Evolutionary conservation across 305 asterid species (phyloP).

Genomic region (Striga hermonthica): DNA sequence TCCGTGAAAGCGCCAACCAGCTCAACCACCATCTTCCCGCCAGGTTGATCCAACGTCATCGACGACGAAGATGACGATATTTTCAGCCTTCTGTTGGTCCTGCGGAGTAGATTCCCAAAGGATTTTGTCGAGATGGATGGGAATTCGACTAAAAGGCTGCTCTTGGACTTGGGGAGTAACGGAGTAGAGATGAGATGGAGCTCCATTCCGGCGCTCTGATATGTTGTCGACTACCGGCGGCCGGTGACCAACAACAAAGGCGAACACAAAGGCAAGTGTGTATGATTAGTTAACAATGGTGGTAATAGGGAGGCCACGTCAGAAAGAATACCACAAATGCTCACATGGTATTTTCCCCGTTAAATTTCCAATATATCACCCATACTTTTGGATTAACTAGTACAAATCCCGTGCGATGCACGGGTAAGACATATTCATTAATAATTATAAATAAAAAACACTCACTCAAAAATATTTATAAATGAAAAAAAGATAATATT

Average conservation of each 20-base stretch:
- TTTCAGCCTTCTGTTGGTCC: conserved; percentile 10
- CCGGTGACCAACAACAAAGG: not conserved
- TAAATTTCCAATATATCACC: too few relatives aligned
- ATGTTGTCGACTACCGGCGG: not conserved
- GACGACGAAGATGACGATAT: conserved; percentile 21
- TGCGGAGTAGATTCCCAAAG: not conserved
- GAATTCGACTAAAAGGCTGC: conserved; percentile 18
- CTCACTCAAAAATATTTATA: too few relatives aligned
- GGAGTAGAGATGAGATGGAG: conserved; percentile 24
- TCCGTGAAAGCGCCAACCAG: conserved; percentile 89
- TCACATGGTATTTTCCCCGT: too few relatives aligned
- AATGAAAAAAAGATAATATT: too few relatives aligned
- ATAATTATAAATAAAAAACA: too few relatives aligned
- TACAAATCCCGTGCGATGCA: too few relatives aligned
- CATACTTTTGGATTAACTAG: too few relatives aligned
- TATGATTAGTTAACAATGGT: not conserved
- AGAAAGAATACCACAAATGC: not conserved
- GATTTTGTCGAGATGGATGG: conserved; percentile 22
- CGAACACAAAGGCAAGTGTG: not conserved
- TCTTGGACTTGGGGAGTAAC: conserved; percentile 24
- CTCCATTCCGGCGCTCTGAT: conserved; percentile 26
- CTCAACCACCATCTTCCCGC: conserved; percentile 91
- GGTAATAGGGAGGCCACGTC: not conserved
- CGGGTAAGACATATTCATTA: too few relatives aligned
- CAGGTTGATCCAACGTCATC: conserved; percentile 57